phyloP scores from a whole-genome alignment of 495 filamentous ascomycete species.

The Pseudoneurospora amorphoporcata region DNA sequence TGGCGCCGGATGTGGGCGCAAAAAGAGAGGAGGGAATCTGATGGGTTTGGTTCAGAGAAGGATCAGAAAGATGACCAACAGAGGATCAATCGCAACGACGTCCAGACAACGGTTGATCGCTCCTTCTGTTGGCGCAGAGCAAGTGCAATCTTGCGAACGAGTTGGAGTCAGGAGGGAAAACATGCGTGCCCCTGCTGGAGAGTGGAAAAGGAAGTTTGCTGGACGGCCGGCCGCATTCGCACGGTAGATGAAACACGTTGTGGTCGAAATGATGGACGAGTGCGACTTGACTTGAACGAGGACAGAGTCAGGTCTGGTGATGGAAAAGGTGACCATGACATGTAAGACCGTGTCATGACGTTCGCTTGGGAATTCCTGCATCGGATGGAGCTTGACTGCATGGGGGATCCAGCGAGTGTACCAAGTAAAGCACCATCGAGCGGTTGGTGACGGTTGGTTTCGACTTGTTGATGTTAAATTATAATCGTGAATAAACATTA shows the following conservation, averaged over 20 bases:
- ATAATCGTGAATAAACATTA: background rate
- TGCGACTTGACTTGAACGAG: background rate
- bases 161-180: background rate
- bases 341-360: background rate
- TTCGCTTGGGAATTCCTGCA: background rate
- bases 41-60: background rate
- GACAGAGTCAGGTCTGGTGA: background rate
- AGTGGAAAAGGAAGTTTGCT: background rate
- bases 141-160: background rate
- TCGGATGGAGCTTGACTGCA: background rate
- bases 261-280: background rate
- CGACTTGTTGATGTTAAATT: background rate
- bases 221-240: background rate
- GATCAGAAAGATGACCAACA: background rate
- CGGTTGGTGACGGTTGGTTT: background rate
- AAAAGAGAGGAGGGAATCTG: background rate
- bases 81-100: background rate
- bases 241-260: background rate
- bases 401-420: background rate
- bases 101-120: background rate
- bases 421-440: background rate
- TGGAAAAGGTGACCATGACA: background rate
- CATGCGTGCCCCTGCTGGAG: background rate
- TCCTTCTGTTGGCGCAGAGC: background rate
- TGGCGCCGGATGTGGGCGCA: background rate